These are phyloP conservation scores for Coffea eugenioides DNA, from an alignment of 257 asterid species.

Conservation along the genomic window DNA sequence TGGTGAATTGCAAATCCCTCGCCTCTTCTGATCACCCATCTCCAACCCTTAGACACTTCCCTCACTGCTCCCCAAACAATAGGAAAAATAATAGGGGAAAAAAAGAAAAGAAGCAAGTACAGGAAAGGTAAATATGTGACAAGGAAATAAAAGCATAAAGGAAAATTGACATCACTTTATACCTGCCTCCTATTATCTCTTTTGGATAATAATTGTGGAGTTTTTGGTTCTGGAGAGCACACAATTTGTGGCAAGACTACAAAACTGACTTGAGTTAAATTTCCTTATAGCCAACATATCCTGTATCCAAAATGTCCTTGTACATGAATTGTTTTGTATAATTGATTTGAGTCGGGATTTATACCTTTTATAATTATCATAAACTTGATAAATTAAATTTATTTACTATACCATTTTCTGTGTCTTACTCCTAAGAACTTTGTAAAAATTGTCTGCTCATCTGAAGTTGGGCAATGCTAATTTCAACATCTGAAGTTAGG, in stretches of 20 bases:
- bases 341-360: background rate
- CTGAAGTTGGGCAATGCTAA: background rate
- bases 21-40: background rate
- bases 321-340: background rate
- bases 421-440: background rate
- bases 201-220: slow-evolving; percentile 7
- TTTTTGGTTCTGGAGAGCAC: background rate
- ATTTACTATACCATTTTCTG: too few relatives aligned
- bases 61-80: background rate
- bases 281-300: background rate
- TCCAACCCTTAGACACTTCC: background rate
- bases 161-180: background rate
- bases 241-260: background rate
- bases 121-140: background rate
- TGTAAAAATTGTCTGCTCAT: background rate
- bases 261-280: background rate
- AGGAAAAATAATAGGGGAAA: background rate
- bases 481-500: background rate
- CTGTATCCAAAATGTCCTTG: background rate
- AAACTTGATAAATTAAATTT: background rate
- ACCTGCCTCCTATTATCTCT: background rate
- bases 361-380: background rate
- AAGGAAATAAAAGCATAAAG: background rate
- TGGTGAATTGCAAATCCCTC: slow-evolving; percentile 21
- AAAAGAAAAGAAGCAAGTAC: background rate